Evolutionary conservation across 1,284 basidiomycete genomes (phyloP), one percentile per base, ranked within the genome.

Genomic region (Naganishia sp.): DNA sequence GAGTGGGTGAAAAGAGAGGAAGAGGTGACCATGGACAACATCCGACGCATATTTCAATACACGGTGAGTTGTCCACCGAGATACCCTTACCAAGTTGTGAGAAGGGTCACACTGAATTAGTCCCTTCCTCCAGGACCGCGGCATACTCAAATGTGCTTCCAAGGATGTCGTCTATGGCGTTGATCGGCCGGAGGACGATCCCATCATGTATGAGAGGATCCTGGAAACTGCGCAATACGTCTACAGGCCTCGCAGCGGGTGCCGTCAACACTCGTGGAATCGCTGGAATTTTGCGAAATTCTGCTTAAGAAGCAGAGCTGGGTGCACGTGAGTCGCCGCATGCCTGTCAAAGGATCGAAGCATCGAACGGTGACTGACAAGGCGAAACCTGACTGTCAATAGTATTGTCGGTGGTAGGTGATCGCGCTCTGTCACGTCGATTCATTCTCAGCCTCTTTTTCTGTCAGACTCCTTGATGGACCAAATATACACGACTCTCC

Each of bases 321-420:
- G 65, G n/a, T 55, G 61, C 16, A 55, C 65, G 65, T 67, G 53
- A 43, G 65, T 67, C 18, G 21, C 13, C 15, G n/a, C 18, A n/a
- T 23, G 36, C 10, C 21, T 33, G 39, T 6, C 31, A 11, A 28
- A 25, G 28, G 3, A 7, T n/a, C n/a, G n/a, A n/a, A n/a, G n/a
- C n/a, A 54, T 10, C n/a, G 31, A 16, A 42, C 18, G 18, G 15
- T 45, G 45, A 10, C 56, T 59, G 7, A 59, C 21, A 11, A 10
- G 36, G 36, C 36, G 36, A 36, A 36, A 36, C 6, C 6, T 5
- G 10, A 36, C 10, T 36, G 10, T 36, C 7, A 21, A 48, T 25
- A 59, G 56, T 3, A 18, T 59, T 18, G 56, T 49, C 25, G 56
- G 56, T 10, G 56, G 56, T 59, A 18, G 33, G 56, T n/a, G 36